Evolutionary conservation across 306 rosid genomes (phyloP).

Genomic region (Acmispon strigosus): DNA sequence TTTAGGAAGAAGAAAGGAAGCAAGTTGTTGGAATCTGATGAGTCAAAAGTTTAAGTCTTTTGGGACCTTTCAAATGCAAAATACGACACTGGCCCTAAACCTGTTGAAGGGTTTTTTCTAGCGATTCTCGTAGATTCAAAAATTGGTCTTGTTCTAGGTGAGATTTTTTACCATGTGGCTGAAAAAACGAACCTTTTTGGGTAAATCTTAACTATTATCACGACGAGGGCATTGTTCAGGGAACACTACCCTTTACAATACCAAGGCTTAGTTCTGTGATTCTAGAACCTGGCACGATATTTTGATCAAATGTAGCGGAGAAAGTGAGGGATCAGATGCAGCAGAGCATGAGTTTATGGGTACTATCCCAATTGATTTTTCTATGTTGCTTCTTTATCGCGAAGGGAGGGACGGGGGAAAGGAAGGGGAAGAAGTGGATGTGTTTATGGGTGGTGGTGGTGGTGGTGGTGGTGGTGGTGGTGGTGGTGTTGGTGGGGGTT

Average conservation of each 20-base stretch:
- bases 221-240: constrained; percentile 66
- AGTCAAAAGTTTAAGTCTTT: constrained; percentile 49
- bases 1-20: constrained; percentile 73
- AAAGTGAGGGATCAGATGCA: constrained; percentile 43
- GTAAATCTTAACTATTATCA: constrained; percentile 42
- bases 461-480: no score
- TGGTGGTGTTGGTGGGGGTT: no score
- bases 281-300: constrained; percentile 60
- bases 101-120: constrained; percentile 59
- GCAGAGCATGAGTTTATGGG: no score
- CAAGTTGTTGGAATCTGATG: constrained; percentile 42
- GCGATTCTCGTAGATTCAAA: constrained; percentile 48
- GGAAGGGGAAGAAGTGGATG: no score
- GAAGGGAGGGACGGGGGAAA: no score
- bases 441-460: no score
- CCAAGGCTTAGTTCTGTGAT: constrained; percentile 65
- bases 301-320: constrained; percentile 55
- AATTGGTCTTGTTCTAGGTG: constrained; percentile 52
- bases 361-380: no score
- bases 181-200: constrained; percentile 18
- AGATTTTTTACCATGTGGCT: constrained; percentile 37
- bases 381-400: no score
- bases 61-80: constrained; percentile 80
- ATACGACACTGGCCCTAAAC: constrained; percentile 69
- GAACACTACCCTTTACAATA: constrained; percentile 41